Evolutionary conservation across 768 basidiomycete genomes (phyloP).

Genomic region (Piloderma croceum): DNA sequence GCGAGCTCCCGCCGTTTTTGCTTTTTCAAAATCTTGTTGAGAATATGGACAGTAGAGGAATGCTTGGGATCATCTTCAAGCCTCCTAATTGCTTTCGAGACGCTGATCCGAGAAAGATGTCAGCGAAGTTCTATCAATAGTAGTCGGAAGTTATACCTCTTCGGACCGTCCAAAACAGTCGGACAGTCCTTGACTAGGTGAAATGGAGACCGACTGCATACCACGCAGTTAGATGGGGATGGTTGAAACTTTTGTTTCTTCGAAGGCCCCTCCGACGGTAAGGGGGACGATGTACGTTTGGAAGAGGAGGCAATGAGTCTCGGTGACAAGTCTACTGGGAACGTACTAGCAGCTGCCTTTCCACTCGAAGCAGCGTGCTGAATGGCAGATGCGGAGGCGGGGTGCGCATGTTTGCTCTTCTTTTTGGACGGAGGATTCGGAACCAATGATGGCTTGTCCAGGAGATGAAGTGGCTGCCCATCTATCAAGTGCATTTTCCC

Average conservation of each 20-base stretch:
- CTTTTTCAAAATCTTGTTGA: conserved; percentile 34
- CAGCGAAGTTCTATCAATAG: not conserved
- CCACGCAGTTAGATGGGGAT: conserved; percentile 32
- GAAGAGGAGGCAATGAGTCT: conserved; percentile 18
- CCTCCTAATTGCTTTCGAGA: conserved; percentile 38
- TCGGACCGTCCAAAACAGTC: conserved; percentile 43
- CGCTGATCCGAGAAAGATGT: conserved; percentile 24
- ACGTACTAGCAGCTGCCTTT: not conserved
- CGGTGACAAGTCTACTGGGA: not conserved
- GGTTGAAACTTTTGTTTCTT: conserved; percentile 41
- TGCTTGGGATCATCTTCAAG: conserved; percentile 37
- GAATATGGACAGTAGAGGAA: conserved; percentile 26
- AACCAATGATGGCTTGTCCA: conserved; percentile 29
- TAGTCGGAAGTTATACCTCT: conserved; percentile 37
- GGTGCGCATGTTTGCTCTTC: conserved; percentile 8
- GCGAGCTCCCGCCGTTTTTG: conserved; percentile 28
- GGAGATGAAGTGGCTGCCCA: conserved; percentile 59
- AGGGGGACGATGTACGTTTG: conserved; percentile 26
- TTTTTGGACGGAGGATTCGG: conserved; percentile 14
- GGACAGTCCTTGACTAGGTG: conserved; percentile 55
- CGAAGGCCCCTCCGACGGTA: conserved; percentile 8
- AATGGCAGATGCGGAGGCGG: not conserved
- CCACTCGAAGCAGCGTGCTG: conserved; percentile 1
- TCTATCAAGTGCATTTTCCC: conserved; percentile 52
- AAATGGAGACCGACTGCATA: conserved; percentile 40